Evolutionary conservation across 257 asterid genomes (phyloP), one percentile per base, ranked within the genome.

Genomic region (Nicotiana paniculata): DNA sequence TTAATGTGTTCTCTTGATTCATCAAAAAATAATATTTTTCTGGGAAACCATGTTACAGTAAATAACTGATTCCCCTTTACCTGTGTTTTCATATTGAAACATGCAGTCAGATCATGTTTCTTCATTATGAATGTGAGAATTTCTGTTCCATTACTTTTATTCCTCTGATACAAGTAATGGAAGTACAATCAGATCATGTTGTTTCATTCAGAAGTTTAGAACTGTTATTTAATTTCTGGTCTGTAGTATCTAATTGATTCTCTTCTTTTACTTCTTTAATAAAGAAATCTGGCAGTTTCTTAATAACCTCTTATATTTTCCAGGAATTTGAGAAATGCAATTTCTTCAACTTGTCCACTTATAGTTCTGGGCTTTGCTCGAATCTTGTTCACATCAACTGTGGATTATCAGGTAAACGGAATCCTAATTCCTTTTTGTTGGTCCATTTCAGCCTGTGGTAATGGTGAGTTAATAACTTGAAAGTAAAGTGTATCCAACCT

Each of bases 331-430:
- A 83, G 88, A 89, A 85, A 77, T 83, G 91, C 91, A 76, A 79
- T 91, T 54, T 83, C 84, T 67, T 92, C 97, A 35, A 89, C 91
- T 82, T 88, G 95, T 82, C 98, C 99, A 70, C 90, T 94, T 68
- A 89, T 93, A 82, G 55, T 96, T 82, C 87, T 96, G 85, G 98
- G 99, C n/a, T 89, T 93, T 90, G 97, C 93, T 79, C 93, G 97
- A 72, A 92, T 93, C 68, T 79, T 96, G 79, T 87, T 88, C 85
- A 93, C 97, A 66, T 88, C 93, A 64, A 90, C 97, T 59, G 95
- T 94, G 83, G 92, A 94, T 80, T 96, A 96, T 87, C 97, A 96
- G 97, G 99, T 94, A 85, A 35, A 12, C 3, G 24, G 48, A 80
- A 63, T 24, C 48, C 21, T 37, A 62, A 46, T 62, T 80, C 63